Evolutionary conservation across 2,329 filamentous ascomycete species (phyloP), one percentile per base, ranked within the genome.

Genomic region (Penicillium brevicompactum): DNA sequence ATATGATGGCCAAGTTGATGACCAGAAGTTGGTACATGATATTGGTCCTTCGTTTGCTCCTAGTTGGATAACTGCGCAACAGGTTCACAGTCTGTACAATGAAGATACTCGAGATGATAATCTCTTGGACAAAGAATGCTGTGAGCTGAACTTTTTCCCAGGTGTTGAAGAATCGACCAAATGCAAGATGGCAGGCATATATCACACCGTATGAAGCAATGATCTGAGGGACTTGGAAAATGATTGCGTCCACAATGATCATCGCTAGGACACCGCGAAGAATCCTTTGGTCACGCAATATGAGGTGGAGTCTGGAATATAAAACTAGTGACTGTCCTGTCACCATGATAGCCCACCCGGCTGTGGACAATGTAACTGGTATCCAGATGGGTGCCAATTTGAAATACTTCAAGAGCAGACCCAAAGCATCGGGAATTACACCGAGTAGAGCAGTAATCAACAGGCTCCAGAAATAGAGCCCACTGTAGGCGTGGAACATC

Each of bases 401-500:
- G 47, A 60, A 60, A 46, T 54, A 60, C 21, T 60, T 56, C 27
- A 58, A 24, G 6, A 51, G 31, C 4, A 58, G 34, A 5, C 55
- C 55, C 3, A 58, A 31, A 14, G 52, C 49, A 22, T 55, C 49
- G 21, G 58, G 56, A 10, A 58, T 54, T 0, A 60, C 46, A 21
- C 58, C 58, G 4, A 58, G 27, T 0, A 42, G 31, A 2, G 49
- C 47, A 5, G 58, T 51, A 4, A 54, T 32, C 10, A 60, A 32
- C 0, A 60, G 45, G 31, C 52, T 53, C 58, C 58, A 60, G 37
- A 58, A 60, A 41, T 60, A 60, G 4, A 60, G 49, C 13, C 58
- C 55, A 9, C 21, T 32, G 37, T 60, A 58, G 32, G 10, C 13
- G 13, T 47, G 37, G 38, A 60, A 60, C 21, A 44, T 49, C 2